These are phyloP conservation scores for Penicillium sp. DNA, from an alignment of 2,329 filamentous ascomycete species.

Conservation along the genomic window DNA sequence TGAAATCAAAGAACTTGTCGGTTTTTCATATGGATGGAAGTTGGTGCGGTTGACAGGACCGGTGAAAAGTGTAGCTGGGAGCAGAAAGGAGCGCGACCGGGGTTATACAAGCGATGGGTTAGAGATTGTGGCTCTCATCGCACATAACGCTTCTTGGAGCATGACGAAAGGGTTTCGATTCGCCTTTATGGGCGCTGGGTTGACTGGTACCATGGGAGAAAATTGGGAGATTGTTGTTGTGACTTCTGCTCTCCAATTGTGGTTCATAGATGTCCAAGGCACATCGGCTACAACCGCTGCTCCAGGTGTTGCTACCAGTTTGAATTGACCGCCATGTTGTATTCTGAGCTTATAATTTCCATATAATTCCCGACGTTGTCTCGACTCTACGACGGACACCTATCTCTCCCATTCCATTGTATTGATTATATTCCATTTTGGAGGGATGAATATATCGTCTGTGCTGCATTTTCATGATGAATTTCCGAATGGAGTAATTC, in stretches of 20 bases:
- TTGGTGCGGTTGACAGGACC: slow-evolving; percentile 11
- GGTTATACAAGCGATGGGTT: slow-evolving; percentile 14
- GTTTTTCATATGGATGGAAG: slow-evolving; percentile 12
- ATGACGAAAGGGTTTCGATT: slow-evolving; percentile 15
- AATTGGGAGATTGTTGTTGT: slow-evolving; percentile 14
- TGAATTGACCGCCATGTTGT: not conserved
- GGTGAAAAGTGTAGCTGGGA: not conserved
- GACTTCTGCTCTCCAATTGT: slow-evolving; percentile 13
- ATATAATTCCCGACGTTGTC: not conserved
- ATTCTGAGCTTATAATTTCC: not conserved
- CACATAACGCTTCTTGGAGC: slow-evolving; percentile 17
- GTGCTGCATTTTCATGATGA: not conserved
- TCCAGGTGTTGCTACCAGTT: not conserved
- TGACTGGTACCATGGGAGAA: slow-evolving; percentile 11
- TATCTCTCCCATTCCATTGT: not conserved
- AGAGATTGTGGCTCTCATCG: slow-evolving; percentile 17
- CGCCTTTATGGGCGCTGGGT: slow-evolving; percentile 8
- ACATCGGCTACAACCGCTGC: not conserved
- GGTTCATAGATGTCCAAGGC: slow-evolving; percentile 7
- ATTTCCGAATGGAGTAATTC: not conserved
- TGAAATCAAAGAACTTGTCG: slow-evolving; percentile 16
- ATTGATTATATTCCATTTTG: not conserved
- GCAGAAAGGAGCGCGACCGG: slow-evolving; percentile 8
- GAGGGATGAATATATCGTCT: not conserved
- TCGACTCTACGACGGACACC: not conserved